Base-by-base conservation (phyloP, 2,329 filamentous ascomycete species). In the Raffaelea albimanens region DNA sequence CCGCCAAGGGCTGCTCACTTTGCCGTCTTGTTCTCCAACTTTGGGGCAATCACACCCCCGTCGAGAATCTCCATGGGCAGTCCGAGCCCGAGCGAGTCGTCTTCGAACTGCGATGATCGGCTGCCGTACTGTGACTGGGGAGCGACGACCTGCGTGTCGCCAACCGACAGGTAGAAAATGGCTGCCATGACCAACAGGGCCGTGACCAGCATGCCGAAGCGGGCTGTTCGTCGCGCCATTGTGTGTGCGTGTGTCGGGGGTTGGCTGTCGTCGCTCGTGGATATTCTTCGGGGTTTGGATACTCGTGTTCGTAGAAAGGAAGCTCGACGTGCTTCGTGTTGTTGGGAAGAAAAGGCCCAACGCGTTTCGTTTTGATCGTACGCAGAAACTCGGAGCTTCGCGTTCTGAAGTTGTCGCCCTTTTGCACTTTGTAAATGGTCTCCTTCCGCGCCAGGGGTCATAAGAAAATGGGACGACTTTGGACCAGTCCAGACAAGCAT, bases 1-100 rank as follows among this genome's bases (percentile, higher is more conserved):
- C 18, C 13, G 40, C 49, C 53, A 50, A 56, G 25, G 48, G 45
- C 44, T 25, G 44, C 72, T 44, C 69, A 84, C 82, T 91, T 93
- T 46, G 80, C 70, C 7, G 87, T 93, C 51, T 83, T 85, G 65
- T 93, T 93, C 59, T 86, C 87, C 46, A 93, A 70, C 66, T 87
- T 89, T 1, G 85, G 83, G 44, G 86, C 86, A 58, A 89, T 91
- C 3, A 81, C 82, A 47, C 79, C 79, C 48, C 85, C 85, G 18
- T 73, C 71, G 20, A 88, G 69, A 18, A 83, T 64, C 40, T 64
- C 64, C 22, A 67, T 63, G 1, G 76, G 65, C 25, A 78, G 57
- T 46, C 71, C 70, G 20, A 70, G 25, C 5, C 19, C n/a, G 19
- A 25, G 9, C 16, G 1, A 29, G 2, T 33, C 46, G 13, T 19